These are phyloP conservation scores for Acer campestre DNA, from an alignment of 345 rosid genomes.

Conservation along the genomic window DNA sequence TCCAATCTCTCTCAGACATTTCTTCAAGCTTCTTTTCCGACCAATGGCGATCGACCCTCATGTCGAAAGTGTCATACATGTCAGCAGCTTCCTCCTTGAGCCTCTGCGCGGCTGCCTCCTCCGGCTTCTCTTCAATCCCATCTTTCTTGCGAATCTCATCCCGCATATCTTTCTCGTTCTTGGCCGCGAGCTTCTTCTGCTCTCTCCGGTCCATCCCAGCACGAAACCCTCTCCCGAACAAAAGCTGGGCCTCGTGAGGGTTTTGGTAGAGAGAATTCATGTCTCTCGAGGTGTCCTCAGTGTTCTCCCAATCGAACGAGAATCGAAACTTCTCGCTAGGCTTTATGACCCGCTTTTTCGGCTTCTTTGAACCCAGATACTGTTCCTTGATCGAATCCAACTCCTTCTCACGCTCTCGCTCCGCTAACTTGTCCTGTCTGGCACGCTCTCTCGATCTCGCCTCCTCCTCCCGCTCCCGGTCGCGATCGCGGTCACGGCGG, in stretches of 20 bases:
- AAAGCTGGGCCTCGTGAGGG: conserved; percentile 94
- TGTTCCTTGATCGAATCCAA: conserved; percentile 86
- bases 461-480: conserved; percentile 72
- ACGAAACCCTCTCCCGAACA: conserved; percentile 91
- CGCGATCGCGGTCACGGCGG: conserved; percentile 45
- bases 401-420: conserved; percentile 83
- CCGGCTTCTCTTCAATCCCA: conserved; percentile 82
- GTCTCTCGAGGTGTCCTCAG: conserved; percentile 89
- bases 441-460: conserved; percentile 63
- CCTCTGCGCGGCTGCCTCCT: conserved; percentile 81
- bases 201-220: conserved; percentile 96
- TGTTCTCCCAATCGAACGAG: conserved; percentile 96
- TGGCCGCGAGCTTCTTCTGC: conserved; percentile 93
- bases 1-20: conserved; percentile 96
- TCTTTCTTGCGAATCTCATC: conserved; percentile 86
- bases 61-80: conserved; percentile 84
- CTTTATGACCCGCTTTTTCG: conserved; percentile 89
- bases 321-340: conserved; percentile 94
- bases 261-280: conserved; percentile 82
- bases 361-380: conserved; percentile 88
- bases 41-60: conserved; percentile 96
- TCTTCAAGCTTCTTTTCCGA: conserved; percentile 86
- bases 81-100: conserved; percentile 82
- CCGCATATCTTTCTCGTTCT: conserved; percentile 86
- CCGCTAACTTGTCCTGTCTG: conserved; percentile 66